Evolutionary conservation across 2,329 filamentous ascomycete genomes (phyloP).

Genomic region (Blastomyces gilchristii): DNA sequence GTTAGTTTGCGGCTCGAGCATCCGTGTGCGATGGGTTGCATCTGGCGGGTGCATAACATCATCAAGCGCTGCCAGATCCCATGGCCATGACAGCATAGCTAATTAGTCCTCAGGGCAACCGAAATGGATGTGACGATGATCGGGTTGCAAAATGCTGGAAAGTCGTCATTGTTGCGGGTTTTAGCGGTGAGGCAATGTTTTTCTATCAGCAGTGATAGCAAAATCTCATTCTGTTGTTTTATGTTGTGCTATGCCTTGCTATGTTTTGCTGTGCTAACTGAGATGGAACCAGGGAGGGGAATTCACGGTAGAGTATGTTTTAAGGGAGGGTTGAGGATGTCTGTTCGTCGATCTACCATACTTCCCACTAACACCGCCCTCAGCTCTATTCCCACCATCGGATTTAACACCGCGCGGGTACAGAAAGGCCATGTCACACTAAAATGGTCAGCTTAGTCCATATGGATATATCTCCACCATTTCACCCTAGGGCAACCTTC

Average conservation of each 20-base stretch:
- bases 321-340: slow-evolving; percentile 5
- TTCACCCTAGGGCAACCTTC: slow-evolving; percentile 7
- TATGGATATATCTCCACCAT: not conserved
- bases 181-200: slow-evolving; percentile 63
- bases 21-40: not conserved
- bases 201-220: slow-evolving; percentile 1
- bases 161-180: slow-evolving; percentile 87
- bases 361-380: slow-evolving; percentile 9
- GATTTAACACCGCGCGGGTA: slow-evolving; percentile 98
- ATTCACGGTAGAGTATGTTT: slow-evolving; percentile 90
- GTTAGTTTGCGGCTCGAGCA: slow-evolving; percentile 45
- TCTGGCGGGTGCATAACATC: not conserved
- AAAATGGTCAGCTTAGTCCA: slow-evolving; percentile 56
- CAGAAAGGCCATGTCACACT: slow-evolving; percentile 96
- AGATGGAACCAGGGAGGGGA: slow-evolving; percentile 67
- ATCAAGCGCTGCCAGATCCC: not conserved
- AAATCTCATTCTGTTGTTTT: not conserved
- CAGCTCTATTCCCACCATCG: slow-evolving; percentile 96
- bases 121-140: slow-evolving; percentile 99
- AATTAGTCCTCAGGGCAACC: slow-evolving; percentile 58
- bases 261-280: slow-evolving; percentile 22
- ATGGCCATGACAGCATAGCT: slow-evolving; percentile 12
- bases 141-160: slow-evolving; percentile 93
- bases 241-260: not conserved
- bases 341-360: not conserved